A percentile compares a stretch with the other conserved stretches of the same genome.
Conservation (phyloP, 2,329 filamentous ascomycete genomes). For the Endocalyx cinctus region DNA sequence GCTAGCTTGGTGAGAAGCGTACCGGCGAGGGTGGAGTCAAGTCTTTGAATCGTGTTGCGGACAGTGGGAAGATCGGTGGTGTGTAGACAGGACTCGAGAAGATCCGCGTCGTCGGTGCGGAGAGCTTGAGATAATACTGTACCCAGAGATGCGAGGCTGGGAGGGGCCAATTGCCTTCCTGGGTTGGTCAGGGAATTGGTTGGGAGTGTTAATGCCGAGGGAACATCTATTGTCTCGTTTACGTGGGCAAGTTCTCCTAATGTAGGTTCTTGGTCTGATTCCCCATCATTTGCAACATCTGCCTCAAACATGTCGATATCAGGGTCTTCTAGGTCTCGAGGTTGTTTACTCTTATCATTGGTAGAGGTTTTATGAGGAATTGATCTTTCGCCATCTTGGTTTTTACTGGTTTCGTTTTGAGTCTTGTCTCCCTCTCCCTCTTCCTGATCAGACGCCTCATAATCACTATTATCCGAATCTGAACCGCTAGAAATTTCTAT, state of each 20-base stretch:
- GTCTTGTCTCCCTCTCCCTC: slow-evolving; percentile 21
- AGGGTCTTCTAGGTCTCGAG: slow-evolving; percentile 14
- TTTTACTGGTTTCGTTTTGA: slow-evolving; percentile 5
- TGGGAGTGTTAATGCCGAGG: slow-evolving; percentile 49
- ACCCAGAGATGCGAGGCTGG: slow-evolving; percentile 74
- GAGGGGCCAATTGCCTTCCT: slow-evolving; percentile 50
- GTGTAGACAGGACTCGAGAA: slow-evolving; percentile 89
- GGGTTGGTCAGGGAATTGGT: slow-evolving; percentile 37
- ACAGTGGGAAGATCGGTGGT: slow-evolving; percentile 73
- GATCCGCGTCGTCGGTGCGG: slow-evolving; percentile 81
- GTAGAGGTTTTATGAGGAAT: no score
- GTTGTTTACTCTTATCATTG: no score
- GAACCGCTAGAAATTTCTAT: slow-evolving; percentile 57
- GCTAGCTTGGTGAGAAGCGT: slow-evolving; percentile 78
- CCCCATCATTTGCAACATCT: slow-evolving; percentile 25
- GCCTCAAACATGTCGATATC: slow-evolving; percentile 26
- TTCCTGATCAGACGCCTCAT: slow-evolving; percentile 41
- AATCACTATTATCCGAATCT: slow-evolving; percentile 44
- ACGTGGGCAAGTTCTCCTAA: slow-evolving; percentile 83
- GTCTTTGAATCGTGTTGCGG: slow-evolving; percentile 81
- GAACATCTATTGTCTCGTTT: slow-evolving; percentile 71
- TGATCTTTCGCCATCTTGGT: slow-evolving; percentile 3
- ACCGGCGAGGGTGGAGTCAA: slow-evolving; percentile 80
- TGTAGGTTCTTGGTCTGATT: slow-evolving; percentile 57
- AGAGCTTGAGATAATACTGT: slow-evolving; percentile 93